Percentiles rank a stretch among this genome's conserved stretches.
These are phyloP conservation scores for Tephrocybe sp. DNA, from an alignment of 768 basidiomycete genomes.

Conservation along the genomic window DNA sequence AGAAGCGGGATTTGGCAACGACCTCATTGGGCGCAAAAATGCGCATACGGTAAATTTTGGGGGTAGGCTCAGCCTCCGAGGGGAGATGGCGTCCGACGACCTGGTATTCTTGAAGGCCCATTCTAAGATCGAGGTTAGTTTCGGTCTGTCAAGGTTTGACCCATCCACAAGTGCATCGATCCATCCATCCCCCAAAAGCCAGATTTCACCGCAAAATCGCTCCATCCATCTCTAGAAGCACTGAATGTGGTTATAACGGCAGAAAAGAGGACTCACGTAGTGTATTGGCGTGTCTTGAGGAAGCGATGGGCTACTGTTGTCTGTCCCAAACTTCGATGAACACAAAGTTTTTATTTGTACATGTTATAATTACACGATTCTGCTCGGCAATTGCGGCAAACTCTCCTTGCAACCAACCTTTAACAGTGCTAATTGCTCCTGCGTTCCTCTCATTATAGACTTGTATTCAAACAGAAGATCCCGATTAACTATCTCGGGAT, in stretches of 20 bases:
- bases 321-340: background rate
- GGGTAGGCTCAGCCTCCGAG: constrained; percentile 87
- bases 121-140: constrained; percentile 34
- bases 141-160: constrained; percentile 10
- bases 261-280: constrained; percentile 29
- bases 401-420: background rate
- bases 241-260: background rate
- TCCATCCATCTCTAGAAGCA: background rate
- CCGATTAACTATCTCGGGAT: too few species aligned
- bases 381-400: constrained; percentile 11
- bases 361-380: constrained; percentile 5
- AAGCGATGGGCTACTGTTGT: constrained; percentile 7
- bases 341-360: constrained; percentile 14
- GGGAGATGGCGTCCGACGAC: constrained; percentile 97
- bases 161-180: constrained; percentile 20
- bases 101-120: constrained; percentile 90
- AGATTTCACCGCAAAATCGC: constrained; percentile 10
- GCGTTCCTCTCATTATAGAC: too few species aligned
- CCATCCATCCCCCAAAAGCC: constrained; percentile 25
- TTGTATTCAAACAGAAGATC: too few species aligned
- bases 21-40: constrained; percentile 99
- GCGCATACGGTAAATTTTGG: constrained; percentile 99
- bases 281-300: constrained; percentile 35
- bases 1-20: constrained; percentile 98
- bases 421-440: background rate